phyloP scores from a whole-genome alignment of 2,329 filamentous ascomycete species.

The Colletotrichum spinosum region DNA sequence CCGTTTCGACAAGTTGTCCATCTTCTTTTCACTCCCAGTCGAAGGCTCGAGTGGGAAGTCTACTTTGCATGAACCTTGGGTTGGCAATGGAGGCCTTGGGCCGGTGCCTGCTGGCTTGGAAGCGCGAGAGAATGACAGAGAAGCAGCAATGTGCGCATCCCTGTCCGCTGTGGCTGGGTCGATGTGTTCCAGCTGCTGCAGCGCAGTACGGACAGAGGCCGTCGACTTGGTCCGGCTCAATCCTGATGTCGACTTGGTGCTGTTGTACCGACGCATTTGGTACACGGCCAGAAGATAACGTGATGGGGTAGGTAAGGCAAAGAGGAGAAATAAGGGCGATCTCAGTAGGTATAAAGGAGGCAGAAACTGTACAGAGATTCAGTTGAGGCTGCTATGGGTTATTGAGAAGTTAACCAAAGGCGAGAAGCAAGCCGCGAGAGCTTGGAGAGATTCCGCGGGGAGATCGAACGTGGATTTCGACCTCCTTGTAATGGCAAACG shows the following conservation, averaged over 20 bases:
- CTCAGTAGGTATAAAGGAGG: slow-evolving; percentile 29
- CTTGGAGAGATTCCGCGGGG: slow-evolving; percentile 4
- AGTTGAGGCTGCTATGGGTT: slow-evolving; percentile 35
- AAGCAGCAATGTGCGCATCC: slow-evolving; percentile 72
- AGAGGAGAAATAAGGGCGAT: not conserved
- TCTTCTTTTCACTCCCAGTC: slow-evolving; percentile 20
- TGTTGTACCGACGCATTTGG: slow-evolving; percentile 63
- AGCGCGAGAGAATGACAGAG: slow-evolving; percentile 69
- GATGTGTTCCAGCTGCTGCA: slow-evolving; percentile 59
- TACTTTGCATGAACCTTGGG: too few relatives aligned
- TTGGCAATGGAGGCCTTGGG: slow-evolving; percentile 45
- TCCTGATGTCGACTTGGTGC: slow-evolving; percentile 55
- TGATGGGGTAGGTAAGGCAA: not conserved
- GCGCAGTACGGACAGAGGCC: slow-evolving; percentile 57
- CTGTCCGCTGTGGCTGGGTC: slow-evolving; percentile 61
- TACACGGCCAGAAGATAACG: too few relatives aligned
- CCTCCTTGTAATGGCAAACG: not conserved
- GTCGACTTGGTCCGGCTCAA: slow-evolving; percentile 65
- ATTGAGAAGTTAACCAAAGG: slow-evolving; percentile 36
- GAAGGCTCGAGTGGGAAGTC: too few relatives aligned
- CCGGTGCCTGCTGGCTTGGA: slow-evolving; percentile 50
- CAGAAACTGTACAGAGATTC: slow-evolving; percentile 30
- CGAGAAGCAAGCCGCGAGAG: slow-evolving; percentile 29
- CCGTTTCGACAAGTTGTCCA: slow-evolving; percentile 23
- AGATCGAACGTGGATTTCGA: slow-evolving; percentile 6